phyloP scores from a whole-genome alignment of 352 stramenopile genomes.

The Phytophthora constricta region DNA sequence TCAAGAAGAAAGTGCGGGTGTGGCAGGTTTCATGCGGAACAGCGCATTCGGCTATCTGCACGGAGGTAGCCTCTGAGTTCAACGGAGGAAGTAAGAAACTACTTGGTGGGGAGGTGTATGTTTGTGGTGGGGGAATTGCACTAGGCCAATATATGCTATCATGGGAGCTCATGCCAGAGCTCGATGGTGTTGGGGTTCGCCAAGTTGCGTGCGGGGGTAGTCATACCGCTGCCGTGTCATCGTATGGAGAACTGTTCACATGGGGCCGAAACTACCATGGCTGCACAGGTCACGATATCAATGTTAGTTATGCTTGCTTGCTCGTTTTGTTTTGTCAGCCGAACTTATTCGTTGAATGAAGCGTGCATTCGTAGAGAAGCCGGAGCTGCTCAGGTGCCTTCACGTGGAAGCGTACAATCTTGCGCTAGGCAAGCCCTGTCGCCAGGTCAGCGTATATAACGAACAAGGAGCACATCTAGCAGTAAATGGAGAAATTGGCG shows the following conservation, averaged over 20 bases:
- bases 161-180: constrained; percentile 76
- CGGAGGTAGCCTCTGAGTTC: constrained; percentile 68
- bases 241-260: constrained; percentile 91
- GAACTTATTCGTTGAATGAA: constrained; percentile 14
- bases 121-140: constrained; percentile 84
- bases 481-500: constrained; percentile 83
- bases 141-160: constrained; percentile 74
- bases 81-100: constrained; percentile 63
- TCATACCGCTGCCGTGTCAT: constrained; percentile 91
- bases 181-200: constrained; percentile 57
- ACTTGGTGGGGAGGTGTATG: constrained; percentile 85
- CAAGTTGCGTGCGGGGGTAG: constrained; percentile 88
- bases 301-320: constrained; percentile 24
- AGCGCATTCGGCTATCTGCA: constrained; percentile 84
- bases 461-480: constrained; percentile 81
- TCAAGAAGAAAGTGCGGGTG: constrained; percentile 67
- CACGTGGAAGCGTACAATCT: constrained; percentile 92
- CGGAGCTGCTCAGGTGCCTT: constrained; percentile 77
- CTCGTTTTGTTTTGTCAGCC: not conserved
- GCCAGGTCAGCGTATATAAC: constrained; percentile 93
- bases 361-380: constrained; percentile 75
- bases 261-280: constrained; percentile 92
- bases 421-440: constrained; percentile 71
- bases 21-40: constrained; percentile 78
- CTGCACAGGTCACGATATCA: constrained; percentile 85